A percentile compares a stretch with the other conserved stretches of the same genome.
Conservation (phyloP, 148 eudicot species). For the Rhododendron ovatum region DNA sequence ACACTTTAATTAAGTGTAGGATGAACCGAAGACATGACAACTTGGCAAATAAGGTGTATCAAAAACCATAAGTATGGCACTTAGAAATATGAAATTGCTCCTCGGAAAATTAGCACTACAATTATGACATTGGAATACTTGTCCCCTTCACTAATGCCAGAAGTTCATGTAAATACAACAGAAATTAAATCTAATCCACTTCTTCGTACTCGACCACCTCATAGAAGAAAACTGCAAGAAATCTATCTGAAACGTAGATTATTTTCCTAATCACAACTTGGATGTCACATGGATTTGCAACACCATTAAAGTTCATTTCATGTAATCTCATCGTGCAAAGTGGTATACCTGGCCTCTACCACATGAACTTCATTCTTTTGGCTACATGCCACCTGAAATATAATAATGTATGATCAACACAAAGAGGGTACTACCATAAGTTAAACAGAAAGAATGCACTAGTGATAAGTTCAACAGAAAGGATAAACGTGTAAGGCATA, state of each 20-base stretch:
- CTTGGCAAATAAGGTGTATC: neutral
- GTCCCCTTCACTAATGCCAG: neutral
- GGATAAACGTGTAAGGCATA: neutral
- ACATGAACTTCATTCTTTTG: constrained; percentile 44
- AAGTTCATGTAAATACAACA: neutral
- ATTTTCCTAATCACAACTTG: neutral
- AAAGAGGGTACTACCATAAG: neutral
- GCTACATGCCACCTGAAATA: constrained; percentile 54
- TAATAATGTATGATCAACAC: neutral
- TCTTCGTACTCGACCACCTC: neutral
- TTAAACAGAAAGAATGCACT: neutral
- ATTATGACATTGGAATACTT: neutral
- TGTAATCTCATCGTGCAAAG: constrained; percentile 1
- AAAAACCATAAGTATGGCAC: neutral
- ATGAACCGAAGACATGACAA: neutral
- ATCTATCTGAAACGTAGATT: neutral
- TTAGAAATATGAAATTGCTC: neutral
- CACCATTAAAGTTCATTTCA: neutral
- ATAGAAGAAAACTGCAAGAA: neutral
- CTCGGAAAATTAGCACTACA: neutral
- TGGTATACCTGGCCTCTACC: constrained; percentile 63
- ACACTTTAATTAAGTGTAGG: neutral
- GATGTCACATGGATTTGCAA: neutral
- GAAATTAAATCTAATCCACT: neutral
- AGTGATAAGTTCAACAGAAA: neutral